Base-by-base conservation (phyloP, 2,329 filamentous ascomycete genomes). In the Talaromyces sp. region DNA sequence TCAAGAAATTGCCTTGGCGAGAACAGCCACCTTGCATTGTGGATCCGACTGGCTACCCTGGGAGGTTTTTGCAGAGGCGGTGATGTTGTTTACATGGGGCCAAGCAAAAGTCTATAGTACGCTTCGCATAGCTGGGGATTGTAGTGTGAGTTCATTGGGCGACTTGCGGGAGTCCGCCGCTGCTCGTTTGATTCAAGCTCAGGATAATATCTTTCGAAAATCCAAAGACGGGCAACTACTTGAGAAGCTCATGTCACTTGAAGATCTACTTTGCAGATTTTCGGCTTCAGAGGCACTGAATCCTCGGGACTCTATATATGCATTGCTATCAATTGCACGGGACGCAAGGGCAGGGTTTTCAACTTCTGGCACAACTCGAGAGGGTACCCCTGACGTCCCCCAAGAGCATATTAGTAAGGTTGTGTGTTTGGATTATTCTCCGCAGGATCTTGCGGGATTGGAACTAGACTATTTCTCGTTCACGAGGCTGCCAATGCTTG, bases 191-290 rank as follows among this genome's bases (percentile, higher is more conserved):
- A 70, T 72, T 2, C 49, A 69, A 22, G 65, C 69, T 19, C 63
- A 65, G n/a, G 63, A 65, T 38, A 68, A 71, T 51, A 64, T 72
- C 8, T 72, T 73, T 43, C 69, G 70, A 8, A 72, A 71, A 58
- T 56, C 66, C 6, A 63, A 70, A 5, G 63, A 71, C 19, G 67
- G 70, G 0, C 58, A 59, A 15, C 64, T 70, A 8, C 64, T 68
- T 10, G 70, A 70, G 31, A 64, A 67, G 11, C 60, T 72, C 13
- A 64, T 73, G 40, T 67, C 70, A 8, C 58, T 73, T 1, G 72
- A 74, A 56, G 66, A 63, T 10, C 45, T 73, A 17, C 58, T 74
- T 3, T 71, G 70, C 27, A 53, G 49, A 22, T 59, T 70, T 15
- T 61, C 68, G 3, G 60, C 63, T 3, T 70, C 69, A n/a, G 61